These are phyloP conservation scores for Bonia amplexicaulis DNA, from an alignment of 176 grass and related monocot genomes.

Conservation along the genomic window DNA sequence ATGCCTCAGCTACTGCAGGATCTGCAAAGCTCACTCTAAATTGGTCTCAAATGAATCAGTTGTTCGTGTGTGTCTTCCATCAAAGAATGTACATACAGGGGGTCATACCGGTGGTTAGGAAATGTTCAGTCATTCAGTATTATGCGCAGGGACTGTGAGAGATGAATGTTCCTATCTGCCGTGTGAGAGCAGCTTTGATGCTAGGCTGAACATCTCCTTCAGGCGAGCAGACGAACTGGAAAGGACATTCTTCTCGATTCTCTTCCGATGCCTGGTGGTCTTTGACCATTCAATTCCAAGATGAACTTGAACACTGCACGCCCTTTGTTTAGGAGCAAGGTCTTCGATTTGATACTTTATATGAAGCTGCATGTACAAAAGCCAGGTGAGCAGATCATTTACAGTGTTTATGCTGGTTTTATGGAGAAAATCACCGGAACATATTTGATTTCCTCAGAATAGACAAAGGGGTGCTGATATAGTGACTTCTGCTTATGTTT, in stretches of 20 bases:
- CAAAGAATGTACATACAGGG: slow-evolving; percentile 29
- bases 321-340: slow-evolving; percentile 58
- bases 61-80: not conserved
- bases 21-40: slow-evolving; percentile 5
- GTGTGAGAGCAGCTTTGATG: slow-evolving; percentile 42
- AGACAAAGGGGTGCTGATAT: not conserved
- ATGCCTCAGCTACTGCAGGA: not conserved
- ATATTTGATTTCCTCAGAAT: not conserved
- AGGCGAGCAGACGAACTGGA: slow-evolving; percentile 70
- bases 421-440: not conserved
- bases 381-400: slow-evolving; percentile 10
- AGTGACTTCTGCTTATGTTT: no score
- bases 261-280: slow-evolving; percentile 68
- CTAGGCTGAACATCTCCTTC: slow-evolving; percentile 64
- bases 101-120: not conserved
- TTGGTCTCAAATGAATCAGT: slow-evolving; percentile 12
- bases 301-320: slow-evolving; percentile 59
- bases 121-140: slow-evolving; percentile 11
- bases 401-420: not conserved
- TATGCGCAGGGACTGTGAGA: slow-evolving; percentile 25
- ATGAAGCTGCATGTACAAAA: slow-evolving; percentile 56
- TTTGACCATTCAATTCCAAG: slow-evolving; percentile 89
- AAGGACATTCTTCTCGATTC: slow-evolving; percentile 80
- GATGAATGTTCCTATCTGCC: slow-evolving; percentile 26
- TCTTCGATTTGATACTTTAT: slow-evolving; percentile 79